phyloP scores from a whole-genome alignment of 345 rosid genomes.

The Acer campestre region DNA sequence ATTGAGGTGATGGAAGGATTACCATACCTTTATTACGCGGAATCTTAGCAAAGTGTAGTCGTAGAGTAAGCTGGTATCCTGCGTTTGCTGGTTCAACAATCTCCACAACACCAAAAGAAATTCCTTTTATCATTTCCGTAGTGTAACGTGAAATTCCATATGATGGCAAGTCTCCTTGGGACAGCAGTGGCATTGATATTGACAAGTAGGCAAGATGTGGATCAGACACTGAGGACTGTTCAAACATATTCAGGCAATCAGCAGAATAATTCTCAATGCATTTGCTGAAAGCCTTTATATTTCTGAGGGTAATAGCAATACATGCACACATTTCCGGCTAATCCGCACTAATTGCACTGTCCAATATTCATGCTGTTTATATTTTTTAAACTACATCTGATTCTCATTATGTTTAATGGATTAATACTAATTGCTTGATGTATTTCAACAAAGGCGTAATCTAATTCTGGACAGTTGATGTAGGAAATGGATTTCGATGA shows the following conservation, averaged over 20 bases:
- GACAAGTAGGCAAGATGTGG: conserved; percentile 53
- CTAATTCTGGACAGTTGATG: background rate
- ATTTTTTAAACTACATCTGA: background rate
- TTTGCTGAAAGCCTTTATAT: background rate
- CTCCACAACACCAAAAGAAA: conserved; percentile 55
- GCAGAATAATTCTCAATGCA: background rate
- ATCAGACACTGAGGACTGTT: conserved; percentile 66
- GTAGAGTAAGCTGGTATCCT: conserved; percentile 86
- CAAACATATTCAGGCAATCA: conserved; percentile 9
- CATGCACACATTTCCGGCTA: background rate
- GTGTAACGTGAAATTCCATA: conserved; percentile 48
- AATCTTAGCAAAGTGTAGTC: conserved; percentile 56
- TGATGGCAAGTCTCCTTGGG: conserved; percentile 44
- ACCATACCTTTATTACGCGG: conserved; percentile 63
- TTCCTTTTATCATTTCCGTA: conserved; percentile 44
- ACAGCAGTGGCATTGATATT: conserved; percentile 59
- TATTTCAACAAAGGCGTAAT: background rate
- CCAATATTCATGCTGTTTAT: background rate
- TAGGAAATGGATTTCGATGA: background rate
- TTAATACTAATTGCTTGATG: background rate
- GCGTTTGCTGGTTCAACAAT: conserved; percentile 72
- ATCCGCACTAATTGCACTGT: background rate
- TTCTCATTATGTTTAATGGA: background rate
- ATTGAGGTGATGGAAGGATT: conserved; percentile 9
- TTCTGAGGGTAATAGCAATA: background rate